A percentile compares a stretch with the other conserved stretches of the same genome.
phyloP scores from a whole-genome alignment of 2,329 filamentous ascomycete genomes.

The Coniochaeta sp. region DNA sequence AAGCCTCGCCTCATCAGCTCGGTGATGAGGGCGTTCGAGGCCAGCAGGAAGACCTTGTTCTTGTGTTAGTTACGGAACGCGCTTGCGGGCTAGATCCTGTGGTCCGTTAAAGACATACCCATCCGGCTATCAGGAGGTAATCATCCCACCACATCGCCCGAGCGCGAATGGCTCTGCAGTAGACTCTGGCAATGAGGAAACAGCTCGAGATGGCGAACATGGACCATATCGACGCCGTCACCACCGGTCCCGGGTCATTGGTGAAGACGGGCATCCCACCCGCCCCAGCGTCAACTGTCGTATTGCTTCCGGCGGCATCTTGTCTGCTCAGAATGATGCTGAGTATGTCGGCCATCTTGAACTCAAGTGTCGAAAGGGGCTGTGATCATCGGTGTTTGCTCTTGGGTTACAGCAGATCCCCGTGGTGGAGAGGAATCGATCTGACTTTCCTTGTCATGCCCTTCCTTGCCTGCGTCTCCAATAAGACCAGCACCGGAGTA shows the following conservation, averaged over 20 bases:
- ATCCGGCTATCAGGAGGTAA: constrained; percentile 14
- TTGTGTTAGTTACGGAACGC: constrained; percentile 9
- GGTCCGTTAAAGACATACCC: constrained; percentile 14
- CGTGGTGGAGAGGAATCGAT: not conserved
- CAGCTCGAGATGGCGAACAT: not conserved
- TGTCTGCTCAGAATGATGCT: not conserved
- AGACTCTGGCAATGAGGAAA: constrained; percentile 10
- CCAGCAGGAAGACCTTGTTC: constrained; percentile 13
- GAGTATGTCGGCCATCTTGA: not conserved
- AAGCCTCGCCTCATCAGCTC: constrained; percentile 11
- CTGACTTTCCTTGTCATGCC: not conserved
- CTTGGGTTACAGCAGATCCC: not conserved
- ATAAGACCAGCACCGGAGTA: not conserved
- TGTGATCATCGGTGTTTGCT: not conserved
- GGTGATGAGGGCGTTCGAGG: constrained; percentile 11
- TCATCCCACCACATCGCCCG: constrained; percentile 18
- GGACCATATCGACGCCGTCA: constrained; percentile 6
- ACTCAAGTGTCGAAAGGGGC: not conserved
- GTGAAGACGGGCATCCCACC: not conserved
- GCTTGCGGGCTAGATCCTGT: constrained; percentile 9
- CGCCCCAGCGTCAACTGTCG: not conserved
- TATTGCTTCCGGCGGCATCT: not conserved
- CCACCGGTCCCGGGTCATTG: constrained; percentile 12
- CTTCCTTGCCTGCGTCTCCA: not conserved
- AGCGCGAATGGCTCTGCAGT: constrained; percentile 13